A percentile compares a stretch with the other conserved stretches of the same genome.
Conservation (phyloP, 495 filamentous ascomycete genomes). For the Hypoxylon crocopeplum region DNA sequence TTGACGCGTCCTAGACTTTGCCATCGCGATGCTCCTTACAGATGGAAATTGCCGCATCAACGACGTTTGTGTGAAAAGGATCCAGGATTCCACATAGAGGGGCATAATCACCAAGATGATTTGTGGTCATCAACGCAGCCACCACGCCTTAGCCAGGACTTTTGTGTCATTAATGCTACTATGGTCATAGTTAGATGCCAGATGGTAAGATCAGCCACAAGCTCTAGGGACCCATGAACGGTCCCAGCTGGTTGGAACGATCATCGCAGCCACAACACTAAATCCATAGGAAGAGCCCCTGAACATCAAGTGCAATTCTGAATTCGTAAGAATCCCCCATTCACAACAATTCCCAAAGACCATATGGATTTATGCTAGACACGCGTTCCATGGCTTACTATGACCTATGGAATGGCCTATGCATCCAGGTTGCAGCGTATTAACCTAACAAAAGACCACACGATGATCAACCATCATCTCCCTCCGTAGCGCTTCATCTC, state of each 20-base stretch:
- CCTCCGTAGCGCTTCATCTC: too few species aligned
- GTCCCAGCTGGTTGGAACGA: constrained; percentile 33
- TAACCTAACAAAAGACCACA: too few species aligned
- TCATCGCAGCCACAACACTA: constrained; percentile 27
- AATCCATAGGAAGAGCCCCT: constrained; percentile 9
- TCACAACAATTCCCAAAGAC: too few species aligned
- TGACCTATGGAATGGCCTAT: too few species aligned
- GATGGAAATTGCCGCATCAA: constrained; percentile 9
- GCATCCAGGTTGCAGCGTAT: too few species aligned
- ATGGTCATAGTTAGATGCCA: too few species aligned
- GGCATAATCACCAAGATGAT: background rate
- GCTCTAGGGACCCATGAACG: constrained; percentile 30
- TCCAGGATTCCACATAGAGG: background rate
- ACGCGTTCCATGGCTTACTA: too few species aligned
- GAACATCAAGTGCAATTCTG: too few species aligned
- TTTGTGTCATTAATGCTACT: constrained; percentile 8
- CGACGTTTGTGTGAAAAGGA: background rate
- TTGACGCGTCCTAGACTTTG: background rate
- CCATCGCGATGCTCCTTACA: background rate
- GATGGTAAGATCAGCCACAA: constrained; percentile 26
- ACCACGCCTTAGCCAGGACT: background rate
- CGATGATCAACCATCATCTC: background rate
- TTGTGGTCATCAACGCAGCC: constrained; percentile 1
- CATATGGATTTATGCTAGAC: too few species aligned
- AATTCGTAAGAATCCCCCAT: too few species aligned